Base-by-base conservation (phyloP, 495 filamentous ascomycete species). In the Talaromyces ruber region DNA sequence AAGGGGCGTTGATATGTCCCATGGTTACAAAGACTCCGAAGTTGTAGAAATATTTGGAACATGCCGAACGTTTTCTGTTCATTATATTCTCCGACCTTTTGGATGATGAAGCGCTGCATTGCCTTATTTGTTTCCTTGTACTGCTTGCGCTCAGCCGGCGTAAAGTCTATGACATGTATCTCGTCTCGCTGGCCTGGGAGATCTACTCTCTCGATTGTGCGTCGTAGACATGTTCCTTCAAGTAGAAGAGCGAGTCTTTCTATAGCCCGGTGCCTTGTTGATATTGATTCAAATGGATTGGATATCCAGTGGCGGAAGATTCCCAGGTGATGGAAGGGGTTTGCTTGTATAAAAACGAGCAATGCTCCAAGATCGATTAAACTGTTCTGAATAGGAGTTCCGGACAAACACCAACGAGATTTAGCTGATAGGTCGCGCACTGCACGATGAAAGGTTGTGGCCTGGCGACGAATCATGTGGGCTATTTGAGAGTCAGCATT, bases 331-430 rank as follows among this genome's bases (percentile, higher is more conserved):
- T 68, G 57, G 18, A 68, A 98, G 61, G 98, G 94, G 74, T 98
- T 95, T 1, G 94, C 94, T 9, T 98, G 79, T 39, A 98, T 72
- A 76, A 98, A 98, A 71, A 97, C 97, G 60, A 98, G 83, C 28
- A 98, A 77, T 11, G 94, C 93, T 93, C 94, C 98, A 14, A 98
- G 85, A 66, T 98, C 94, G 75, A 98, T 94, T 0, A 98, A 79
- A 66, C 97, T 98, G 77, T 98, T 98, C 71, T 98, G 94, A 11
- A 98, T 81, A 3, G 94, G 94, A 3, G 94, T 98, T 62, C 94
- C 94, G 25, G 94, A 98, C 62, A 98, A 71, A 8, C 72, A 75
- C 78, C 78, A 81, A 4, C 78, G 67, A 11, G 64, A 63, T 4
- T 61, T 64, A 0, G 75, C 62, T 3, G 69, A 29, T 7, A 81